phyloP scores from a whole-genome alignment of 1,139 yeast species.

The Wickerhamomyces sp. region DNA sequence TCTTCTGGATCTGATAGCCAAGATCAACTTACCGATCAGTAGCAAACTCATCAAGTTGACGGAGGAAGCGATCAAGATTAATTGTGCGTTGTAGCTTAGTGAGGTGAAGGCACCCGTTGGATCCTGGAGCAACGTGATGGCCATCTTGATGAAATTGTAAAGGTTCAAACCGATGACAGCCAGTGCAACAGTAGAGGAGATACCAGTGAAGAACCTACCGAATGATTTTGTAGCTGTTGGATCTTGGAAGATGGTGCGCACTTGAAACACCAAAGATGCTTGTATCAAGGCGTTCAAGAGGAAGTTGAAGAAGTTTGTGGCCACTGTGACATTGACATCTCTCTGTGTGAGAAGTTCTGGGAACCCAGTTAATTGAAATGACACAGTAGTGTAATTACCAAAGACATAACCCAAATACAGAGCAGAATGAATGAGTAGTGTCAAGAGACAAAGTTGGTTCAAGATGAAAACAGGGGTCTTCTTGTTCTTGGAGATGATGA shows the following conservation, averaged over 20 bases:
- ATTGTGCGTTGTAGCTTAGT: slow-evolving; percentile 39
- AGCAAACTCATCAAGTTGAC: slow-evolving; percentile 57
- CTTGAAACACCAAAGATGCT: slow-evolving; percentile 63
- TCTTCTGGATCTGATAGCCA: slow-evolving; percentile 69
- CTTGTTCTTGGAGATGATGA: slow-evolving; percentile 41
- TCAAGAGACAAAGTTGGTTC: slow-evolving; percentile 54
- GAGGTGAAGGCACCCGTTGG: slow-evolving; percentile 28
- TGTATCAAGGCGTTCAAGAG: slow-evolving; percentile 57
- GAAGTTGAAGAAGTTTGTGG: slow-evolving; percentile 55
- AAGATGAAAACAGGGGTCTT: slow-evolving; percentile 65
- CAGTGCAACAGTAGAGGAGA: slow-evolving; percentile 41
- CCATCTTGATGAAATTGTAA: slow-evolving; percentile 35
- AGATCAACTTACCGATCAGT: slow-evolving; percentile 52
- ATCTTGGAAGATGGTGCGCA: slow-evolving; percentile 57
- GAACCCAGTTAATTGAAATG: slow-evolving; percentile 48
- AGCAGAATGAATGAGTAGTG: slow-evolving; percentile 52
- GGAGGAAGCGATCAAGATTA: slow-evolving; percentile 63
- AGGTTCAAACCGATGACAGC: slow-evolving; percentile 52
- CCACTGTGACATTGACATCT: slow-evolving; percentile 43
- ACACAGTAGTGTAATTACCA: slow-evolving; percentile 46
- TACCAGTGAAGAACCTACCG: slow-evolving; percentile 35
- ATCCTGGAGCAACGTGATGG: slow-evolving; percentile 25
- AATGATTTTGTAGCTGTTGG: slow-evolving; percentile 39
- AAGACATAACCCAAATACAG: slow-evolving; percentile 50
- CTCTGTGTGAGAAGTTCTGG: slow-evolving; percentile 28